Evolutionary conservation across 345 rosid genomes (phyloP).

Genomic region (Eucalyptus coolabah): DNA sequence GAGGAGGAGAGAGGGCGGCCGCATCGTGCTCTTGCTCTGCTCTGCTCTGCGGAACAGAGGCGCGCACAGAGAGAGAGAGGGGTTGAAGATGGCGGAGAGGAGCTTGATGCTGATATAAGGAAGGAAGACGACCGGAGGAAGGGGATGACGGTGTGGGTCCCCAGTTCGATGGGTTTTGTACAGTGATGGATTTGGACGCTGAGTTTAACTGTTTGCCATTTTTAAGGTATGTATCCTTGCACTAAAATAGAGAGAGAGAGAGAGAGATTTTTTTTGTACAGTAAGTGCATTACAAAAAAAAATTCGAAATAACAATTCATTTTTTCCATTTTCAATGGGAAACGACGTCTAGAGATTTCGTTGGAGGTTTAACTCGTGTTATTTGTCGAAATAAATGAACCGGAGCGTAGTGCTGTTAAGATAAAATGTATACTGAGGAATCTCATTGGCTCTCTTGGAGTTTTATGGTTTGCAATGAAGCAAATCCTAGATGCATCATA

Average conservation of each 20-base stretch:
- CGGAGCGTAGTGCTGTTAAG: accelerated
- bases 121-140: background rate
- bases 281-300: background rate
- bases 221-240: background rate
- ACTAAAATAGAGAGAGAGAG: background rate
- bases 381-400: background rate
- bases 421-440: background rate
- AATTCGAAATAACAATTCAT: background rate
- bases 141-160: background rate
- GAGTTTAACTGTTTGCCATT: background rate
- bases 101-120: background rate
- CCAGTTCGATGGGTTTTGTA: background rate
- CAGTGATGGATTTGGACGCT: background rate
- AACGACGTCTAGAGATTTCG: background rate
- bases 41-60: background rate
- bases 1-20: background rate
- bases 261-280: background rate
- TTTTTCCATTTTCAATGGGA: background rate
- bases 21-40: background rate
- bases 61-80: background rate
- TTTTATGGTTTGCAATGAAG: background rate
- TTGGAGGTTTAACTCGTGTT: background rate
- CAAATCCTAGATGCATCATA: background rate
- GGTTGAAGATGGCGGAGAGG: background rate
- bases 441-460: background rate